Evolutionary conservation across 805 yeast genomes (phyloP).

Genomic region (Cyberlindnera mycetangii): DNA sequence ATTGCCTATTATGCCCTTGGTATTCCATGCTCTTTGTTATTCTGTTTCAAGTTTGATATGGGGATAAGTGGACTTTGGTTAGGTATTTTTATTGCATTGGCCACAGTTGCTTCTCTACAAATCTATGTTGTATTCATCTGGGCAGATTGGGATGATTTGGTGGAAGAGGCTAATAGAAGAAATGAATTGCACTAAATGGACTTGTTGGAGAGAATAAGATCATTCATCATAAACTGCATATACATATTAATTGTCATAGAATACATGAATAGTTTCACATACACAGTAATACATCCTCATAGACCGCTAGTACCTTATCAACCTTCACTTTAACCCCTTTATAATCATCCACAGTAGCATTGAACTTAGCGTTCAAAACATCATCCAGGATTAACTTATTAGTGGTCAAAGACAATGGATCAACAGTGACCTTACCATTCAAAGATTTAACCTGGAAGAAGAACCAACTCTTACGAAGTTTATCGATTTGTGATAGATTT

Average conservation of each 20-base stretch:
- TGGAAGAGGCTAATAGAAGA: slow-evolving; percentile 42
- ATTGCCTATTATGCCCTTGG: slow-evolving; percentile 70
- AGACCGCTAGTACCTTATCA: slow-evolving; percentile 6
- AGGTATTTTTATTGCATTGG: slow-evolving; percentile 64
- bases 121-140: slow-evolving; percentile 42
- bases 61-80: slow-evolving; percentile 71
- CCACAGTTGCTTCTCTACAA: slow-evolving; percentile 47
- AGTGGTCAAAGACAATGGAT: slow-evolving; percentile 17
- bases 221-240: too few relatives aligned
- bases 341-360: slow-evolving; percentile 14
- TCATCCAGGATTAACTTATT: slow-evolving; percentile 24
- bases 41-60: slow-evolving; percentile 51
- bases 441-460: slow-evolving; percentile 35
- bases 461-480: slow-evolving; percentile 37
- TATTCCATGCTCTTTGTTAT: slow-evolving; percentile 56
- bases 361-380: slow-evolving; percentile 14
- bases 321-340: slow-evolving; percentile 8
- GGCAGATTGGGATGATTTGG: slow-evolving; percentile 50
- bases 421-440: slow-evolving; percentile 7
- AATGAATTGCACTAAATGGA: slow-evolving; percentile 16
- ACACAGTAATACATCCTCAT: slow-evolving; percentile 3
- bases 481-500: slow-evolving; percentile 30
- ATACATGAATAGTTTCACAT: not conserved
- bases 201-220: too few relatives aligned
- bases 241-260: not conserved